phyloP scores from a whole-genome alignment of 2,329 filamentous ascomycete species.

The Teratosphaeria epicoccoides region DNA sequence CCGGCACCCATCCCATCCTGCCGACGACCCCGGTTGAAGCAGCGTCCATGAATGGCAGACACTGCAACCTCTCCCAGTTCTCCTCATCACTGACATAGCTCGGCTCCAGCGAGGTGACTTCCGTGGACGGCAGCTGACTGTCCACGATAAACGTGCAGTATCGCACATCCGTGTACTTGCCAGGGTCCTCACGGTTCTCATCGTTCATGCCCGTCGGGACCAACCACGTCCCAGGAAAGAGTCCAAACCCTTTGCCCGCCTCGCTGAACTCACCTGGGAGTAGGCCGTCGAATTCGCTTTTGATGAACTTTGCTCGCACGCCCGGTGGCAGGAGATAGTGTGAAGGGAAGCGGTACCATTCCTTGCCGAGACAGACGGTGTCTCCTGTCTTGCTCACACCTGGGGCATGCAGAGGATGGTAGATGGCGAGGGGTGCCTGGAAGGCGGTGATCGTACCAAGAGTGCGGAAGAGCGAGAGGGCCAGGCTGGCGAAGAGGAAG shows the following conservation, averaged over 20 bases:
- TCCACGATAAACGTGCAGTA: constrained; percentile 80
- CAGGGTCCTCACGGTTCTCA: constrained; percentile 71
- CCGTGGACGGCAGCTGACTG: constrained; percentile 58
- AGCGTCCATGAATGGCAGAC: constrained; percentile 71
- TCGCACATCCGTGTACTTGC: constrained; percentile 72
- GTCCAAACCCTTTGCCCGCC: constrained; percentile 49
- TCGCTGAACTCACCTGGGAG: constrained; percentile 85
- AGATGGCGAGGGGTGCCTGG: constrained; percentile 64
- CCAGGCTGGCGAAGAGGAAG: constrained; percentile 40
- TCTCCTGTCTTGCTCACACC: constrained; percentile 51
- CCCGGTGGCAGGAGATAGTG: constrained; percentile 81
- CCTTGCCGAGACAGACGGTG: constrained; percentile 80
- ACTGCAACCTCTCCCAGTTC: constrained; percentile 70
- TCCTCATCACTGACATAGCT: constrained; percentile 63
- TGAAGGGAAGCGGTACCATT: constrained; percentile 96
- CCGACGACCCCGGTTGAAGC: constrained; percentile 61
- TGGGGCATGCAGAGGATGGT: constrained; percentile 51
- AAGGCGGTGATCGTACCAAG: constrained; percentile 73
- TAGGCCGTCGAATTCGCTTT: constrained; percentile 79
- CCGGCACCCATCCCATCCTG: constrained; percentile 72
- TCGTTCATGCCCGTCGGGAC: constrained; percentile 83
- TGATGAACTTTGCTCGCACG: constrained; percentile 79
- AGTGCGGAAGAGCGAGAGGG: constrained; percentile 59
- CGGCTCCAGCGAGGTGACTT: constrained; percentile 60
- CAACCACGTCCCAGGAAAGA: constrained; percentile 75